Evolutionary conservation across 345 rosid species (phyloP).

Genomic region (Triadica sebifera): DNA sequence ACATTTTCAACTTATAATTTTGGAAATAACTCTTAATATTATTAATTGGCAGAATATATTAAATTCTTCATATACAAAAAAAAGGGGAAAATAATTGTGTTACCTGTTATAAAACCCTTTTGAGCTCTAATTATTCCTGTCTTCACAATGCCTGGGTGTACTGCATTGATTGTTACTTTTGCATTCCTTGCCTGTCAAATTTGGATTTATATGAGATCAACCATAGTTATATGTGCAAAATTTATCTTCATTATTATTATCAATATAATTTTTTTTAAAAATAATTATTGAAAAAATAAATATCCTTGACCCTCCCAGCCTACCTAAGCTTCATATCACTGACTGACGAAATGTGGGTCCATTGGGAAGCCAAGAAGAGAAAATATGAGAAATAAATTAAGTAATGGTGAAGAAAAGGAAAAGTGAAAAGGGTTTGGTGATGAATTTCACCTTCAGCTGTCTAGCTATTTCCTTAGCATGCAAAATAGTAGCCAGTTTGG

Average conservation of each 20-base stretch:
- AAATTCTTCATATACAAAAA: too few relatives aligned
- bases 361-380: constrained; percentile 9
- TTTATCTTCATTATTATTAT: not conserved
- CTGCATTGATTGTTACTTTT: constrained; percentile 76
- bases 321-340: constrained; percentile 6
- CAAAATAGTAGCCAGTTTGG: constrained; percentile 76
- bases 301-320: constrained; percentile 2
- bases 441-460: constrained; percentile 57
- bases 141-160: constrained; percentile 93
- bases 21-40: too few relatives aligned
- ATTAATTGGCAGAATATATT: too few relatives aligned
- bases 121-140: constrained; percentile 91
- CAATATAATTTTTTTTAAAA: not conserved
- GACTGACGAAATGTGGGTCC: not conserved
- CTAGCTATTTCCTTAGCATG: constrained; percentile 78
- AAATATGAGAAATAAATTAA: not conserved
- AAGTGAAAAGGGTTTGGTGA: not conserved
- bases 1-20: not conserved
- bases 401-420: not conserved
- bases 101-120: constrained; percentile 76
- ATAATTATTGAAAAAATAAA: not conserved
- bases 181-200: constrained; percentile 71
- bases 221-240: too few relatives aligned
- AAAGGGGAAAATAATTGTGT: not conserved
- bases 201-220: not conserved